Base-by-base conservation (phyloP, 768 basidiomycete species). In the Lyophyllum decastes region DNA sequence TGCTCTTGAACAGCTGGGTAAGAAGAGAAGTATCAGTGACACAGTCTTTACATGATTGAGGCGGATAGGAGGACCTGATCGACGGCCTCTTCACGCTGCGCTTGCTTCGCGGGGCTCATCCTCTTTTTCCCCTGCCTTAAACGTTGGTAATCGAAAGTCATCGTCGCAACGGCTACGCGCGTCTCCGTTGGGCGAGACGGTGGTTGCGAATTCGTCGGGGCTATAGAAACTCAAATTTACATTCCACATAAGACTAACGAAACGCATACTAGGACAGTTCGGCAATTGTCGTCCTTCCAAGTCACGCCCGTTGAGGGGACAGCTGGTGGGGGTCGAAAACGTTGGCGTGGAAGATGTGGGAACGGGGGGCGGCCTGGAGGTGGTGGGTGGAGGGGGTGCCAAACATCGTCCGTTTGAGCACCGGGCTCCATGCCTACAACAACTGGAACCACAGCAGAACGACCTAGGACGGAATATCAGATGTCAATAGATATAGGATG, bases 21-120 rank as follows among this genome's bases (percentile, higher is more conserved):
- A 12, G 17, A 2, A 12, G 24, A 10, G n/a, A 33, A n/a, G 49
- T 4, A 14, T 49, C 30, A 49, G 49, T n/a, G 27, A 17, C 11
- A n/a, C 11, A 25, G 8, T 14, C 12, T 11, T n/a, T 49, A 27
- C n/a, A 41, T 30, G 5, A 12, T 33, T 33, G 1, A 11, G n/a
- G 7, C 2, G 9, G 4, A 49, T 2, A 2, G 22, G 17, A 26
- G 49, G n/a, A 58, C 57, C 57, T 58, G 47, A 49, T 54, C 40
- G 14, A 58, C 52, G 10, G 57, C 57, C n/a, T 49, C 11, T 43
- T 58, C 47, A 21, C 57, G 51, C 38, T 17, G 2, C 6, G 19
- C 14, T 21, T 58, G 57, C 33, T 58, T 58, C 25, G 38, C 40
- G 6, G 52, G 17, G 24, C 57, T 58, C 57, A 53, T 53, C 47